Evolutionary conservation across 441 rosid species (phyloP).

Genomic region (Bocquillonia castaneifolia): DNA sequence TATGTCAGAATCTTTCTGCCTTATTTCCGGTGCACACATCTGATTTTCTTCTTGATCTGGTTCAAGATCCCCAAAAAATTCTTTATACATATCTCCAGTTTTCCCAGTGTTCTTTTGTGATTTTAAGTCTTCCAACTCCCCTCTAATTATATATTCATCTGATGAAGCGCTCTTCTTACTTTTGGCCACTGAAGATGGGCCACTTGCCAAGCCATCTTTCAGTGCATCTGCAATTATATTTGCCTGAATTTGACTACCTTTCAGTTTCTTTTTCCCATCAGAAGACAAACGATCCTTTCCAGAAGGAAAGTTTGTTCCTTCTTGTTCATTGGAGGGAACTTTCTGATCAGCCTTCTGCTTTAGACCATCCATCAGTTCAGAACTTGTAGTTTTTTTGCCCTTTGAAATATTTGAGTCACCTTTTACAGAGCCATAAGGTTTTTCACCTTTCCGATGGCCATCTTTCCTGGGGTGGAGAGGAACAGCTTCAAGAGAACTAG

Average conservation of each 20-base stretch:
- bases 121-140: slow-evolving; percentile 43
- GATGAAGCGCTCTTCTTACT: slow-evolving; percentile 40
- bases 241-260: slow-evolving; percentile 42
- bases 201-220: slow-evolving; percentile 41
- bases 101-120: slow-evolving; percentile 41
- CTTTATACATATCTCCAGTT: slow-evolving; percentile 58
- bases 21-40: slow-evolving; percentile 29
- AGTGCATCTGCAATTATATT: slow-evolving; percentile 31
- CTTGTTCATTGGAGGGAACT: slow-evolving; percentile 32
- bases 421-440: slow-evolving; percentile 33
- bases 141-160: slow-evolving; percentile 37
- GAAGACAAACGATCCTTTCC: slow-evolving; percentile 48
- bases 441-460: slow-evolving; percentile 43
- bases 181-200: slow-evolving; percentile 41
- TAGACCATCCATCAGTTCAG: slow-evolving; percentile 36
- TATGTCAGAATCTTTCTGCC: slow-evolving; percentile 34
- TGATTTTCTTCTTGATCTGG: slow-evolving; percentile 55
- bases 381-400: slow-evolving; percentile 39
- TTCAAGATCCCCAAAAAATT: slow-evolving; percentile 75
- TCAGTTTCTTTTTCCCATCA: slow-evolving; percentile 47
- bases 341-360: slow-evolving; percentile 44
- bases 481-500: slow-evolving; percentile 37
- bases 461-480: slow-evolving; percentile 40
- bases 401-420: slow-evolving; percentile 36
- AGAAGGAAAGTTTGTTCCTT: slow-evolving; percentile 31